Evolutionary conservation across 176 grass and related monocot genomes (phyloP).

Genomic region (Triticum timopheevii): DNA sequence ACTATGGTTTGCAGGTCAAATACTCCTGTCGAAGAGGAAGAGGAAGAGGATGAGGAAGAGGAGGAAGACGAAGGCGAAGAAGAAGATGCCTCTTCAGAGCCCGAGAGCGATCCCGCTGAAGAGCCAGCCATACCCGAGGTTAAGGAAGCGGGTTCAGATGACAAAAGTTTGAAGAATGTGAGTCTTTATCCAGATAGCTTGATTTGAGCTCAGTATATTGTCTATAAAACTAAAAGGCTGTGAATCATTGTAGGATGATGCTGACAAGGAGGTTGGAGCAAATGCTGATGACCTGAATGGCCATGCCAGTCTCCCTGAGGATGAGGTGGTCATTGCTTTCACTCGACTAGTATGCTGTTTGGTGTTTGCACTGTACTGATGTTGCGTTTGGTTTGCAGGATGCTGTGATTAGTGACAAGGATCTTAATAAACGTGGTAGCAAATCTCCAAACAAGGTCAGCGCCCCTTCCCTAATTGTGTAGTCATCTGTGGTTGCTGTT

Average conservation of each 20-base stretch:
- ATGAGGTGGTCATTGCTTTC: slow-evolving; percentile 37
- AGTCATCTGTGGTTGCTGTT: background rate
- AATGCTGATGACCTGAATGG: background rate
- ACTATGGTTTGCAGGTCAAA: slow-evolving; percentile 42
- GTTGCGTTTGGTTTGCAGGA: slow-evolving; percentile 11
- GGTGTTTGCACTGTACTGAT: background rate
- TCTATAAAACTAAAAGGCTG: background rate
- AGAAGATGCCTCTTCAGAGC: slow-evolving; percentile 22
- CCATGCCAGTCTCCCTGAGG: slow-evolving; percentile 12
- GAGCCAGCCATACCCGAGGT: background rate
- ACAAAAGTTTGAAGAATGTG: slow-evolving; percentile 33
- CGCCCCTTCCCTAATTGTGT: background rate
- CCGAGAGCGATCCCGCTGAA: background rate
- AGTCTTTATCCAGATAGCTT: slow-evolving; percentile 17
- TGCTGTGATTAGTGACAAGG: slow-evolving; percentile 21
- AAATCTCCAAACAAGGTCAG: slow-evolving; percentile 22
- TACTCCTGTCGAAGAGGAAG: slow-evolving; percentile 20
- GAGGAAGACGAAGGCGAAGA: background rate
- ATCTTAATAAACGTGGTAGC: background rate
- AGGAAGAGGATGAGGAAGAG: slow-evolving; percentile 5
- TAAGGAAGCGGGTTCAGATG: slow-evolving; percentile 27
- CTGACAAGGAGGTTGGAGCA: slow-evolving; percentile 14
- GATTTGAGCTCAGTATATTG: background rate
- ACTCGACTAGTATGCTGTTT: background rate
- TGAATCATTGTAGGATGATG: slow-evolving; percentile 36